Conservation (phyloP, 2,329 filamentous ascomycete genomes). For the Stromatinia cepivora region DNA sequence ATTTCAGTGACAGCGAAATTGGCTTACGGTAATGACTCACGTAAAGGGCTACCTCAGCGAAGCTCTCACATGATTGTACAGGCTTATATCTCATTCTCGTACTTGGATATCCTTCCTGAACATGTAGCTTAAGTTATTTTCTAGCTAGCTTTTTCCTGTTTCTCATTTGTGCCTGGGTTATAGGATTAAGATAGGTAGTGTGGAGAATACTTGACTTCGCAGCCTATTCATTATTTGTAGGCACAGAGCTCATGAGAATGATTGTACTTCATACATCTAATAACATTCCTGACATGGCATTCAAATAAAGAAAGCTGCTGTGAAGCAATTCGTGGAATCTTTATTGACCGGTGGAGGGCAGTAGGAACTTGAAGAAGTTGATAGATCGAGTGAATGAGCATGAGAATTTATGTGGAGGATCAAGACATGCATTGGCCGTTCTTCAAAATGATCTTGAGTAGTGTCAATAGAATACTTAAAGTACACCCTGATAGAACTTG, state of each 20-base stretch:
- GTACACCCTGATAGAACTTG: background rate
- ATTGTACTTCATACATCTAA: too few relatives aligned
- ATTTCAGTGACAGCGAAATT: background rate
- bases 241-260: too few relatives aligned
- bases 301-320: background rate
- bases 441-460: background rate
- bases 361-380: background rate
- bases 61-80: background rate
- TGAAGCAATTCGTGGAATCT: background rate
- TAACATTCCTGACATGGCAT: too few relatives aligned
- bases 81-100: background rate
- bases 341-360: background rate
- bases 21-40: background rate
- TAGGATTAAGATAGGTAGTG: too few relatives aligned
- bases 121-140: background rate
- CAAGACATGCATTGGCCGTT: background rate
- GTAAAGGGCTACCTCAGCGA: too few relatives aligned
- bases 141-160: background rate
- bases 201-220: background rate
- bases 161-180: background rate
- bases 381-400: background rate
- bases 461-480: too few relatives aligned
- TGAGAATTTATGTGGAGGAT: background rate
- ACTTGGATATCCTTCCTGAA: too few relatives aligned
- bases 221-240: background rate